Evolutionary conservation across 306 rosid genomes (phyloP), one percentile per base, ranked within the genome.

Genomic region (Hippophae gyantsensis): DNA sequence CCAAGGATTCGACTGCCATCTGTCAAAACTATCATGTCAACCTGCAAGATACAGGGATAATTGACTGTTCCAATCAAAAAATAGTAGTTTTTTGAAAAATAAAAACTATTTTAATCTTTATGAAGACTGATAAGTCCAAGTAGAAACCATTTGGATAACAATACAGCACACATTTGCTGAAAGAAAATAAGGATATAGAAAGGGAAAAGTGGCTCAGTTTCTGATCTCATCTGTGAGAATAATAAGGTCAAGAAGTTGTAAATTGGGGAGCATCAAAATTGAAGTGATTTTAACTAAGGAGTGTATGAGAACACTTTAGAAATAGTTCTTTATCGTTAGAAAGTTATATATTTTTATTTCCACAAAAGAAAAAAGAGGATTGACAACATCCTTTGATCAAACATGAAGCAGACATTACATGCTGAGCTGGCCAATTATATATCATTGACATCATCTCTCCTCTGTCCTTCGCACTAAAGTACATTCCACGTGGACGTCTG

Each of bases 391-490:
- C 56, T 8, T 57, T 52, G 42, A 61, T 63, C 58, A 61, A 27
- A 58, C 41, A 66, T 45, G 61, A 69, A 42, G 42, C 10, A 57
- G 53, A 43, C 60, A 56, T 52, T 76, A 86, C 99, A 93, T 88
- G 54, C 0, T 77, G 74, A 43, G 82, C 81, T 65, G 99, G 99
- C 99, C 99, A 93, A 66, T 93, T 93, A 70, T 88, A 93, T 67
- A 93, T 93, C 99, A 93, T 93, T 58, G 99, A 88, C 99, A 93
- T 88, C 99, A 93, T 93, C 79, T 93, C 99, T 44, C 99, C 99
- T 72, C 84, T 88, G 78, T 93, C 99, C 78, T 80, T 93, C 52
- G 97, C 99, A 75, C 99, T 84, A 77, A 93, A 93, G 77, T 93
- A 93, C 99, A 93, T 93, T 56, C 99, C 99, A 3, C 99, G 99